phyloP scores from a whole-genome alignment of 2,329 filamentous ascomycete genomes.

The Pseudodiploospora longispora region DNA sequence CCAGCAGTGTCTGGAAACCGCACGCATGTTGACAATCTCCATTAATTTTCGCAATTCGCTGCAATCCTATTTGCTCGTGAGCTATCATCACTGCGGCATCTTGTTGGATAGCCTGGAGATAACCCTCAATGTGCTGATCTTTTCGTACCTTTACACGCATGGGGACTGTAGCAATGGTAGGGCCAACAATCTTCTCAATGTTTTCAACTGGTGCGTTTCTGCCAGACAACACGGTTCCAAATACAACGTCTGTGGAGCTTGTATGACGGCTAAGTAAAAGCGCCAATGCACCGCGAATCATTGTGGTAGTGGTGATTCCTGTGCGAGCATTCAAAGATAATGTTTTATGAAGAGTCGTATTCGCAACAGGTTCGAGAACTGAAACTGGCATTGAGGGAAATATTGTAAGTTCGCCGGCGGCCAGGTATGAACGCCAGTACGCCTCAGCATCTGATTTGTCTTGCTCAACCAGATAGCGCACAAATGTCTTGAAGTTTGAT shows the following conservation, averaged over 20 bases:
- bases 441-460: not conserved
- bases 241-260: constrained; percentile 20
- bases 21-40: not conserved
- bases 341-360: not conserved
- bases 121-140: not conserved
- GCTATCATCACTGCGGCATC: not conserved
- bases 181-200: constrained; percentile 18
- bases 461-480: not conserved
- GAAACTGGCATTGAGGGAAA: not conserved
- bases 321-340: not conserved
- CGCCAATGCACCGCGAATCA: constrained; percentile 7
- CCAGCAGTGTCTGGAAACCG: constrained; percentile 1
- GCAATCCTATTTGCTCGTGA: not conserved
- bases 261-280: constrained; percentile 6
- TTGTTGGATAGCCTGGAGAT: not conserved
- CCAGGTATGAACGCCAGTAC: not conserved
- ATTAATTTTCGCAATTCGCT: not conserved
- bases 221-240: constrained; percentile 17
- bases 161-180: constrained; percentile 20
- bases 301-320: not conserved
- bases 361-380: not conserved
- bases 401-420: not conserved
- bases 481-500: not conserved
- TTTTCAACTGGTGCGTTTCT: constrained; percentile 15
- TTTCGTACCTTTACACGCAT: constrained; percentile 10